Base-by-base conservation (phyloP, 169 alveolate species). In the Eimeria necatrix region DNA sequence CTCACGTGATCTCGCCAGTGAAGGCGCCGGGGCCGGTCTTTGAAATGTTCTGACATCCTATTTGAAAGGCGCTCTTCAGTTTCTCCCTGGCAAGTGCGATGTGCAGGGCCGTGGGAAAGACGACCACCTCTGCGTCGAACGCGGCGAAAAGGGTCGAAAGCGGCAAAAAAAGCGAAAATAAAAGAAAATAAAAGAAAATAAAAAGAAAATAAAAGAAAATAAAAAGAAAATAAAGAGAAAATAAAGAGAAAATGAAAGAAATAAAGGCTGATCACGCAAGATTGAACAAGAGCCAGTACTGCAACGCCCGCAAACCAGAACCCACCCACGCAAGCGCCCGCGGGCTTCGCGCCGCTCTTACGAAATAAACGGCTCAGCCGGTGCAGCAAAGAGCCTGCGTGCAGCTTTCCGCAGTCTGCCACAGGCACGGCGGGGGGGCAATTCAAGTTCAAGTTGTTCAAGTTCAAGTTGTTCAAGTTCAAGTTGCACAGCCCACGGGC, bases 11-110 rank as follows among this genome's bases (percentile, higher is more conserved):
- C 96, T 99, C 99, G 20, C 99, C 99, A 24, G 99, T 99, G 97
- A 97, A 99, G 46, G 99, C 99, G 41, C 99, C 99, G 84, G 96
- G 96, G 74, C 99, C 99, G 83, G 98, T 97, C 95, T 97, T 96
- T 48, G 99, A 98, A 49, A 97, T 92, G 95, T 99, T 99, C 97
- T 99, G 99, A 60, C 99, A 97, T 26, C 99, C 99, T 49, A 98
- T 97, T 95, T 97, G 88, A 91, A 98, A 97, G 64, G 96, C 95
- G 32, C 95, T 95, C 20, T 96, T 68, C 61, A 97, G 91, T 87
- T 96, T 89, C 41, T 96, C 98, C 91, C 95, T 88, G 48, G 97
- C 98, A 87, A 94, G 83, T 22, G 98, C 96, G 70, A 98, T 95
- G 94, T 98, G 99, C 24, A 98, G 93, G 76, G 96, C 96, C 64